Percentiles rank a stretch among this genome's conserved stretches.
phyloP scores from a whole-genome alignment of 768 basidiomycete species.

The Boletus speciosus region DNA sequence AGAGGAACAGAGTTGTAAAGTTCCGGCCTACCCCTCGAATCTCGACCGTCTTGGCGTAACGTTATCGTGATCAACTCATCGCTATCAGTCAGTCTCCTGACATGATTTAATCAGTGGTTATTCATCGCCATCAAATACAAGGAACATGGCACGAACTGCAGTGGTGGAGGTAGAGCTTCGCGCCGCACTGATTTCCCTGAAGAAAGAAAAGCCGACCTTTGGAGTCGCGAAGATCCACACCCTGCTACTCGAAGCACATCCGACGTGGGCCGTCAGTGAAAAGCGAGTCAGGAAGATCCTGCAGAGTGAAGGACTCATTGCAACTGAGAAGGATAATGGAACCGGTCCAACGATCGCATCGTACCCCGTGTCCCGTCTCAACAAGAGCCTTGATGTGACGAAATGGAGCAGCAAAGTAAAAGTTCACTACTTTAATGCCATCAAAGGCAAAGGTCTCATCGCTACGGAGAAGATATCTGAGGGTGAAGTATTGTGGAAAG shows the following conservation, averaged over 20 bases:
- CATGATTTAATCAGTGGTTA: not conserved
- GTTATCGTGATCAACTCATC: not conserved
- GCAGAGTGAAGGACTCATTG: conserved; percentile 52
- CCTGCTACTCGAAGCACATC: conserved; percentile 53
- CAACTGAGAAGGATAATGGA: conserved; percentile 7
- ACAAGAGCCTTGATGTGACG: conserved; percentile 57
- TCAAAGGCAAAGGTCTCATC: conserved; percentile 82
- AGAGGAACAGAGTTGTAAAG: not conserved
- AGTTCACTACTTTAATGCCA: conserved; percentile 62
- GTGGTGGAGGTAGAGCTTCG: conserved; percentile 58
- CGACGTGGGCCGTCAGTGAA: conserved; percentile 79
- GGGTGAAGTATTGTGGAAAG: conserved; percentile 80
- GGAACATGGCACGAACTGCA: conserved; percentile 13
- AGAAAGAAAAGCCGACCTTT: conserved; percentile 53
- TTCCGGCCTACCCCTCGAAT: not conserved
- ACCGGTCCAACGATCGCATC: conserved; percentile 15
- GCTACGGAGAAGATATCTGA: conserved; percentile 62
- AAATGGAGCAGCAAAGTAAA: conserved; percentile 63
- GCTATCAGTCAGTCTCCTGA: not conserved
- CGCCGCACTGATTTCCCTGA: conserved; percentile 50
- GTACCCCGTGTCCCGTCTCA: conserved; percentile 62
- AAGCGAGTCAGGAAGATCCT: conserved; percentile 75
- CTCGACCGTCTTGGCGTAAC: not conserved
- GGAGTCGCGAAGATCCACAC: conserved; percentile 73
- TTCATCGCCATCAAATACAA: not conserved